Base-by-base conservation (phyloP, 352 stramenopile species). In the Globisporangium acanthophoron region DNA sequence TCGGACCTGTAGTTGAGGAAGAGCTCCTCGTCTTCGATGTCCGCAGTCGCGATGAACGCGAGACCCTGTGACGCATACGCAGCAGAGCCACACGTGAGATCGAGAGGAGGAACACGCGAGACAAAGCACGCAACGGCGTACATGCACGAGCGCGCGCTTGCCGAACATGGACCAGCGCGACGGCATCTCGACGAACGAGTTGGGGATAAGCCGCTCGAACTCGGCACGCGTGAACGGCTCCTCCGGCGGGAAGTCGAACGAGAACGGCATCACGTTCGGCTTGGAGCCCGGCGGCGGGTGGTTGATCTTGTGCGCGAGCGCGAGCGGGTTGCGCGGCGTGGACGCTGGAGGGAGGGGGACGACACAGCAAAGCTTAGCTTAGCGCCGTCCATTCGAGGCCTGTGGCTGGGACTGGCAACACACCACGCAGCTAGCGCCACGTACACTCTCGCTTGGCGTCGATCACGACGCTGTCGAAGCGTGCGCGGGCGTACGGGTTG, bases 381-480 rank as follows among this genome's bases (percentile, higher is more conserved):
- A 27, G 13, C 12, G 21, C 41, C 5, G 8, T 16, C 7, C 15
- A 41, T 27, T 27, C 24, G 24, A 27, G 24, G 24, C 1, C 24
- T 27, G 24, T 27, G 24, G 24, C 24, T 27, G 24, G 24, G 24
- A 0, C 24, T 27, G 16, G 21, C 1, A 49, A 2, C 4, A 12
- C 31, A n/a, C 13, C 6, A 54, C 37, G 11, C 29, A 20, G 15
- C 13, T 16, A 31, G 43, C 39, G 7, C 8, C 0, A 59, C 75
- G 43, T 61, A 94, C 85, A 70, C 52, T 87, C 78, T 58, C 87
- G 79, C 56, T 90, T 92, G 47, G 78, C 85, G 44, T 95, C 78
- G 59, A 95, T 93, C 52, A 95, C 87, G 18, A 90, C 78, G 67
- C 85, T 90, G 69, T 95, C 85, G 52, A 95, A 95, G 8, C 85